A percentile compares a stretch with the other conserved stretches of the same genome.
These are phyloP conservation scores for Termitomyces sp. DNA, from an alignment of 768 basidiomycete genomes.

Conservation along the genomic window DNA sequence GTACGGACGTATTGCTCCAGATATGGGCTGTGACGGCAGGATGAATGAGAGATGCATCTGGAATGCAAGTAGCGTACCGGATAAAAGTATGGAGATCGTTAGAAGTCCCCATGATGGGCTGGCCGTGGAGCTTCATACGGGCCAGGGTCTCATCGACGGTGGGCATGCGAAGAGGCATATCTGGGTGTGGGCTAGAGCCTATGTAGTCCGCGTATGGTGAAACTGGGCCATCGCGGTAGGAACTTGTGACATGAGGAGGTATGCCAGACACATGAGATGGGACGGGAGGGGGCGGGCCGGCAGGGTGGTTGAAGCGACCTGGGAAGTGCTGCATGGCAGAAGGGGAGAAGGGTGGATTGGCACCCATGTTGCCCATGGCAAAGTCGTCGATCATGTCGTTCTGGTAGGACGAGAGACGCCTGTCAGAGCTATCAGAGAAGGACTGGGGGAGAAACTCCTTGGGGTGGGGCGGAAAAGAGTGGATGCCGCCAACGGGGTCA, in stretches of 20 bases:
- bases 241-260: conserved; percentile 68
- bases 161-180: conserved; percentile 62
- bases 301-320: conserved; percentile 48
- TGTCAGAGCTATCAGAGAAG: conserved; percentile 63
- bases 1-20: conserved; percentile 84
- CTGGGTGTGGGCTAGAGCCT: conserved; percentile 38
- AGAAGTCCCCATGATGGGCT: conserved; percentile 56
- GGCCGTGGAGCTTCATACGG: conserved; percentile 61
- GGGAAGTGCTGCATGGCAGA: conserved; percentile 56
- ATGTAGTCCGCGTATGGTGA: conserved; percentile 39
- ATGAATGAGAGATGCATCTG: not conserved
- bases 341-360: conserved; percentile 46
- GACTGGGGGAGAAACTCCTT: conserved; percentile 59
- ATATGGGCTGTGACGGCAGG: conserved; percentile 53
- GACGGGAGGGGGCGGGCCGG: conserved; percentile 37
- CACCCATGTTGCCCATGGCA: conserved; percentile 46
- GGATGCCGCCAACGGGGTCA: conserved; percentile 59
- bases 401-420: conserved; percentile 55
- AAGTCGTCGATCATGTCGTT: conserved; percentile 68
- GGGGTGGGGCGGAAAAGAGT: conserved; percentile 47
- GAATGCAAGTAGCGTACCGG: conserved; percentile 44
- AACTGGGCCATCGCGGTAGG: conserved; percentile 53
- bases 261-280: conserved; percentile 58
- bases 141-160: conserved; percentile 61
- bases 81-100: conserved; percentile 81